phyloP scores from a whole-genome alignment of 495 filamentous ascomycete genomes.

The Hypoxylon fuscum region DNA sequence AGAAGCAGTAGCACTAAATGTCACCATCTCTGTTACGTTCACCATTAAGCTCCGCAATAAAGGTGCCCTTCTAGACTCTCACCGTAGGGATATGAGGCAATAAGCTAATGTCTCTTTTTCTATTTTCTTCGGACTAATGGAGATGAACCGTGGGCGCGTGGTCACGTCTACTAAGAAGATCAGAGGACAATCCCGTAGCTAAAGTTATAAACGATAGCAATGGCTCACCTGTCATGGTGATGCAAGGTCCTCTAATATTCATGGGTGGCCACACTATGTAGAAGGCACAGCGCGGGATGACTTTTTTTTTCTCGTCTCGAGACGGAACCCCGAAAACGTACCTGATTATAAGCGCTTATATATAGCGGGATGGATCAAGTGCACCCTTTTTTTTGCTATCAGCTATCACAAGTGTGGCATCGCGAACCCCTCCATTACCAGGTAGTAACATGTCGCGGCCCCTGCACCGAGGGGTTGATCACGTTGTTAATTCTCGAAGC shows the following conservation, averaged over 20 bases:
- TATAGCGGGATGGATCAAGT: not conserved
- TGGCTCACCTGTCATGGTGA: conserved; percentile 5
- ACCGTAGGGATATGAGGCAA: conserved; percentile 17
- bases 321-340: not conserved
- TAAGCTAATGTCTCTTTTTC: conserved; percentile 2
- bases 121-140: conserved; percentile 25
- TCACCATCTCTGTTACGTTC: conserved; percentile 28
- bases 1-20: conserved; percentile 27
- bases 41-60: conserved; percentile 11
- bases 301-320: not conserved
- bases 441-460: conserved; percentile 17
- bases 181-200: conserved; percentile 7
- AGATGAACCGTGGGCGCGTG: conserved; percentile 1
- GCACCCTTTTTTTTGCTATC: not conserved
- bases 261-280: not conserved
- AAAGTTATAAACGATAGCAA: conserved; percentile 7
- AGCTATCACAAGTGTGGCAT: conserved; percentile 8
- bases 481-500: conserved; percentile 42
- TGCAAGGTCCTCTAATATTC: conserved; percentile 5
- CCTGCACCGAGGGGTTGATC: conserved; percentile 41
- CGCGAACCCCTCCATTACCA: conserved; percentile 25
- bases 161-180: conserved; percentile 12
- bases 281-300: conserved; percentile 4
- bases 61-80: conserved; percentile 5
- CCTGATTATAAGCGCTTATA: not conserved